phyloP scores from a whole-genome alignment of 148 eudicot species.

The Camellia sinensis region DNA sequence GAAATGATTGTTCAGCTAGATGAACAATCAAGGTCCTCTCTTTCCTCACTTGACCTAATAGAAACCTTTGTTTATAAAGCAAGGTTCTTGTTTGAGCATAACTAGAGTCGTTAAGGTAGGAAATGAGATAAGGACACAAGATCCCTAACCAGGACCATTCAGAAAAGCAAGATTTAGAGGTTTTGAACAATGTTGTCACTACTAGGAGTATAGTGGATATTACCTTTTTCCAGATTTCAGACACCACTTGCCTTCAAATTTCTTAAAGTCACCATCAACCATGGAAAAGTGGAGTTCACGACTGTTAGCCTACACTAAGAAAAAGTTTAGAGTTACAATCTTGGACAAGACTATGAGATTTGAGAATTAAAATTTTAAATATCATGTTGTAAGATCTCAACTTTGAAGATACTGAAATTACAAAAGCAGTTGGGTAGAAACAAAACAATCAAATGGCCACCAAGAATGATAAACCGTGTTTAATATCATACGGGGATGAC shows the following conservation, averaged over 20 bases:
- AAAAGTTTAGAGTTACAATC: conserved; percentile 14
- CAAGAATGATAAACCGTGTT: no score
- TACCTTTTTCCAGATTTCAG: conserved; percentile 69
- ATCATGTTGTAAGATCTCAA: neutral
- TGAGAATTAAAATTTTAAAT: neutral
- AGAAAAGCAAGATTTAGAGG: neutral
- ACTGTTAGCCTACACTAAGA: conserved; percentile 55
- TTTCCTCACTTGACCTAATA: neutral
- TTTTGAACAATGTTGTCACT: neutral
- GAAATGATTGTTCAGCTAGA: neutral
- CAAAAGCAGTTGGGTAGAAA: neutral
- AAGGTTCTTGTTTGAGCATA: neutral
- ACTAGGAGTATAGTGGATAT: neutral
- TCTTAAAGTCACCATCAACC: conserved; percentile 99
- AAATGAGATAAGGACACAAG: neutral
- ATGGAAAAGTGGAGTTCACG: conserved; percentile 86
- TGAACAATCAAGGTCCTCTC: neutral
- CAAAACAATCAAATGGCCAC: neutral
- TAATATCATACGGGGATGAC: no score
- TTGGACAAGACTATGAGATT: neutral
- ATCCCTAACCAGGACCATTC: neutral
- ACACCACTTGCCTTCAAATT: conserved; percentile 97
- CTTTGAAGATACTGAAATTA: neutral
- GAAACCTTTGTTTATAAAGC: neutral
- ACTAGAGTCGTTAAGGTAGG: no score